These are phyloP conservation scores for Udeniomyces megalosporus DNA, from an alignment of 768 basidiomycete species.

Conservation along the genomic window DNA sequence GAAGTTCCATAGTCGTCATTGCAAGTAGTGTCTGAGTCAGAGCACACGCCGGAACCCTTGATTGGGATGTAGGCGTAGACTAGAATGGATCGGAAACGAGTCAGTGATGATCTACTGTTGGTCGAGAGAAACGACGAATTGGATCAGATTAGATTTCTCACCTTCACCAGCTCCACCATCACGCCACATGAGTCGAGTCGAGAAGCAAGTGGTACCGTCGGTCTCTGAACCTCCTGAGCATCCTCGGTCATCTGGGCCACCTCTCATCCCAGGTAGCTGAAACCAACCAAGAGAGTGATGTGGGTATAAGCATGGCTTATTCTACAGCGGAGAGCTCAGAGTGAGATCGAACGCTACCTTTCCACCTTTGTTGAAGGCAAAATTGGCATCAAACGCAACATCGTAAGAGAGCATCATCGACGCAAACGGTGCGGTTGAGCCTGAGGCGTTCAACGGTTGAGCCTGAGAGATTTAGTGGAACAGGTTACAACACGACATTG, in stretches of 20 bases:
- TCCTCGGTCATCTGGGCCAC: constrained; percentile 45
- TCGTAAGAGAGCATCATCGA: constrained; percentile 61
- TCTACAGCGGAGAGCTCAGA: neutral
- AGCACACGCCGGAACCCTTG: constrained; percentile 4
- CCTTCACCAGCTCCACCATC: constrained; percentile 50
- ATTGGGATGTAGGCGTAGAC: constrained; percentile 5
- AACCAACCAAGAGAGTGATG: neutral
- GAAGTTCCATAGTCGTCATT: constrained; percentile 31
- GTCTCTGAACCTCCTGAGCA: constrained; percentile 55
- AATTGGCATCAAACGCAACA: constrained; percentile 48
- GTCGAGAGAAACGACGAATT: neutral
- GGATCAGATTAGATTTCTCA: constrained; percentile 20
- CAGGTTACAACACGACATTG: neutral
- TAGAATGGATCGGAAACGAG: neutral
- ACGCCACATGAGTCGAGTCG: constrained; percentile 62
- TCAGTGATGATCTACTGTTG: neutral
- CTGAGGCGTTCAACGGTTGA: constrained; percentile 41
- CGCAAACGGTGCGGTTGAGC: constrained; percentile 42
- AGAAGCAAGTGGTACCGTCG: constrained; percentile 54
- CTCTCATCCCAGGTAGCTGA: constrained; percentile 55
- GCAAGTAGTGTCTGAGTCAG: neutral
- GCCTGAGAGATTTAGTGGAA: neutral
- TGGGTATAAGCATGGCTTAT: neutral
- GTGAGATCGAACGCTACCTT: constrained; percentile 22
- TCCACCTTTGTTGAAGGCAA: constrained; percentile 59